Conservation (phyloP, 768 basidiomycete species). For the Chlorophyllum brunneum region DNA sequence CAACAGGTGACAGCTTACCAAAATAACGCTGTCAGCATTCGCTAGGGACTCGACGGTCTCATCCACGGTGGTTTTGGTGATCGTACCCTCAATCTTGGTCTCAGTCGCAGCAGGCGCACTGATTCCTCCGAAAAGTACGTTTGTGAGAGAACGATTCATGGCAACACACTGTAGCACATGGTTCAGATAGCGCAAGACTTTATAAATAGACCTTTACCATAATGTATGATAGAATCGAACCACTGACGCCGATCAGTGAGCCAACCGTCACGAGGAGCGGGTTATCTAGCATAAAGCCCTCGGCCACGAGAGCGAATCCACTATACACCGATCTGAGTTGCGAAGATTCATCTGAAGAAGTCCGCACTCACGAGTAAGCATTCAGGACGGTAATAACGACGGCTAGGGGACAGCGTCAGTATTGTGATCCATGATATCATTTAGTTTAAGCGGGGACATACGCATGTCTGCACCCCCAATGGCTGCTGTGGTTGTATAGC, state of each 20-base stretch:
- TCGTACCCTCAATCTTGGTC: constrained; percentile 76
- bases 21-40: constrained; percentile 80
- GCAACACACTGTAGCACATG: constrained; percentile 65
- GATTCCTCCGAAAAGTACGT: constrained; percentile 89
- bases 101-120: constrained; percentile 50
- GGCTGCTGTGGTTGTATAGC: constrained; percentile 85
- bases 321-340: constrained; percentile 18
- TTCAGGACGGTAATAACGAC: constrained; percentile 90
- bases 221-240: constrained; percentile 88
- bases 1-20: constrained; percentile 38
- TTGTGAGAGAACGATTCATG: constrained; percentile 84
- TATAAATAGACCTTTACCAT: constrained; percentile 52
- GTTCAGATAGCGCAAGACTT: not conserved
- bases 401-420: constrained; percentile 36
- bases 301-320: constrained; percentile 87
- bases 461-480: constrained; percentile 95
- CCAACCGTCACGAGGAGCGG: constrained; percentile 80
- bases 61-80: constrained; percentile 75
- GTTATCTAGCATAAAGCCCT: constrained; percentile 91
- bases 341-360: not conserved
- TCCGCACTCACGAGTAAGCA: constrained; percentile 62
- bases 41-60: constrained; percentile 76
- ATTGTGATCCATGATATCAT: constrained; percentile 12
- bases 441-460: constrained; percentile 41
- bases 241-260: constrained; percentile 85